Percentiles rank a stretch among this genome's conserved stretches.
phyloP scores from a whole-genome alignment of 495 filamentous ascomycete genomes.

The Penicillium odoratum region DNA sequence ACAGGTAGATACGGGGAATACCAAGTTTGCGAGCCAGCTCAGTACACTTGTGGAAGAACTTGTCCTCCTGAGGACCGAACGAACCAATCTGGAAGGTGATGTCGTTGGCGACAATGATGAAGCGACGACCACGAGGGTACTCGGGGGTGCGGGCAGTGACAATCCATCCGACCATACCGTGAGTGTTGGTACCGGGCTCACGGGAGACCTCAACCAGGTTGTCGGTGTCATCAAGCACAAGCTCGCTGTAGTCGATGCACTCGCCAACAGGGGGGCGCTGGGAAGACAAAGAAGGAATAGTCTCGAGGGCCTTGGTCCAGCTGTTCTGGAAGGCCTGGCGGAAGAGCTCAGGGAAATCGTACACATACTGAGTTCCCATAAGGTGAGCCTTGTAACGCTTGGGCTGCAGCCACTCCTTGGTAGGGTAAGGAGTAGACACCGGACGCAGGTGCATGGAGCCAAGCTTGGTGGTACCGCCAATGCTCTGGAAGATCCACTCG shows the following conservation, averaged over 20 bases:
- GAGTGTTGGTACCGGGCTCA: conserved; percentile 90
- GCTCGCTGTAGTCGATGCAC: conserved; percentile 92
- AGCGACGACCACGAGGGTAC: conserved; percentile 87
- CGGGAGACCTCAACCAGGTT: conserved; percentile 88
- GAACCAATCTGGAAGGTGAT: conserved; percentile 99
- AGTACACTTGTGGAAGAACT: conserved; percentile 98
- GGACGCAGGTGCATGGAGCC: conserved; percentile 92
- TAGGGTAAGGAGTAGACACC: conserved; percentile 89
- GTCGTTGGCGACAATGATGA: conserved; percentile 96
- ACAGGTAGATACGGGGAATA: conserved; percentile 95
- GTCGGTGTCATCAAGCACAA: conserved; percentile 91
- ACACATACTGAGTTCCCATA: conserved; percentile 99
- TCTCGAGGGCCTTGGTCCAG: conserved; percentile 74
- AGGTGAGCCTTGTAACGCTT: conserved; percentile 99
- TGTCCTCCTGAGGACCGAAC: conserved; percentile 93
- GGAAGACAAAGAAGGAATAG: conserved; percentile 68
- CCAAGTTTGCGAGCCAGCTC: conserved; percentile 90
- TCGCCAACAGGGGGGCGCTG: conserved; percentile 84
- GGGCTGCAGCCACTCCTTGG: conserved; percentile 97
- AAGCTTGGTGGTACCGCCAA: conserved; percentile 90
- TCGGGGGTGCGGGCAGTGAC: conserved; percentile 97
- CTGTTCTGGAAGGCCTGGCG: conserved; percentile 95
- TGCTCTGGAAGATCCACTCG: conserved; percentile 97
- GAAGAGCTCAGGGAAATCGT: conserved; percentile 99
- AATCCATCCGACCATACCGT: conserved; percentile 98